Base-by-base conservation (phyloP, 1,284 basidiomycete genomes). In the Tetrapyrgos nigripes region DNA sequence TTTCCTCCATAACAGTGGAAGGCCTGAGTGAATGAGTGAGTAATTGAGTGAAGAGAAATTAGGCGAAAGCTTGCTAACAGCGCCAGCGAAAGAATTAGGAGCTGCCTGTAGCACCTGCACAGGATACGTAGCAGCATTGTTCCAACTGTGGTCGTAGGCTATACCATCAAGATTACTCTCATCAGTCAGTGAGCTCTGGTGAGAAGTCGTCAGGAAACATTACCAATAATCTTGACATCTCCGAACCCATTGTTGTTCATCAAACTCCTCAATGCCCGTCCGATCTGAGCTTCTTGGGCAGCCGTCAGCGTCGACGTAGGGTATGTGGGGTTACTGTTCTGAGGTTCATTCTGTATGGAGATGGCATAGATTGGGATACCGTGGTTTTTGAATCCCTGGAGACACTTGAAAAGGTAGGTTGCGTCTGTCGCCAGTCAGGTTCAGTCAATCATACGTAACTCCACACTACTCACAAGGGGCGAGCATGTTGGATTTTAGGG, bases 1-100 rank as follows among this genome's bases (percentile, higher is more conserved):
- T 67, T 70, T 9, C 83, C 83, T 26, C 69, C 75, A 60, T 86
- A 86, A 60, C 84, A 86, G 66, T 86, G 84, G 63, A 84, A 86
- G 0, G 82, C 73, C 37, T 40, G 13, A 17, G 13, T 40, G 8
- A 40, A 4, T 5, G 14, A 33, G 31, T 8, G 31, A 33, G 8
- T 33, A 33, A 14, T 8, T 14, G 31, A 33, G 14, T 8, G 31
- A 14, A 33, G 14, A 33, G 14, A 14, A 33, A 33, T 33, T 8
- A 33, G 14, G 17, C 13, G 14, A 17, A n/a, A n/a, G 17, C 4
- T 40, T 5, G 17, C 37, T 40, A 5, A 40, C 37, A 11, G 79
- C 82, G 13, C 83, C 83, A 17, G 73, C 69, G 57, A 83, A 82
- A 2, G 81, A 73, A 59, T 73, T 74, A 4, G 70, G 70, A 40